Conservation (phyloP, 1,284 basidiomycete genomes). For the Cystobasidium sp. region DNA sequence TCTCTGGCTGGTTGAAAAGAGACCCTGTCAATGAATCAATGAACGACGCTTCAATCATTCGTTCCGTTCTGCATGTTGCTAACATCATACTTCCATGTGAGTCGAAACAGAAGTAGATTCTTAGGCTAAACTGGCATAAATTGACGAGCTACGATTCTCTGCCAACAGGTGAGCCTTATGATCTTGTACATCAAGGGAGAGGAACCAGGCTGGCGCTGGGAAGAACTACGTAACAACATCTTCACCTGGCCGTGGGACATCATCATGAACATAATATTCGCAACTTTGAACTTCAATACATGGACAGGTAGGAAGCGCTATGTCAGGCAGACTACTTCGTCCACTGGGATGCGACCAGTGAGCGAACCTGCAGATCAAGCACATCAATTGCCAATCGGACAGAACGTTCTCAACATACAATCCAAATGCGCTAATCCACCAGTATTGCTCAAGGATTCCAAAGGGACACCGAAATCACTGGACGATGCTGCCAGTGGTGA, state of each 20-base stretch:
- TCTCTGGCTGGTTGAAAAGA: no score
- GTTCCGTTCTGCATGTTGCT: not conserved
- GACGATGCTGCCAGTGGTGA: not conserved
- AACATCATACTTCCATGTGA: not conserved
- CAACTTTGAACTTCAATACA: not conserved
- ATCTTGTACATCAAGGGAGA: not conserved
- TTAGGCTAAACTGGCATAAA: not conserved
- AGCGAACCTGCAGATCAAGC: no score
- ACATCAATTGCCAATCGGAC: not conserved
- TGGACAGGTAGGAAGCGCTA: no score
- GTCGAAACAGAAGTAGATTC: not conserved
- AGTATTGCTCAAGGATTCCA: not conserved
- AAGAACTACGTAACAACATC: conserved; percentile 4
- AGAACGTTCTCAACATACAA: not conserved
- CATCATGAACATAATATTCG: conserved; percentile 9
- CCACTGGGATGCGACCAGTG: no score
- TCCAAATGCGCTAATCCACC: not conserved
- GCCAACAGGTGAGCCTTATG: not conserved
- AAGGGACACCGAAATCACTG: not conserved
- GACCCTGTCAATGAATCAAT: no score
- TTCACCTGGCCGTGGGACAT: conserved; percentile 5
- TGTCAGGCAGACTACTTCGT: no score
- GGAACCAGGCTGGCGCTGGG: not conserved
- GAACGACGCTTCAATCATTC: no score
- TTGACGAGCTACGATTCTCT: not conserved